phyloP scores from a whole-genome alignment of 2,329 filamentous ascomycete species.

The Cadophora malorum region DNA sequence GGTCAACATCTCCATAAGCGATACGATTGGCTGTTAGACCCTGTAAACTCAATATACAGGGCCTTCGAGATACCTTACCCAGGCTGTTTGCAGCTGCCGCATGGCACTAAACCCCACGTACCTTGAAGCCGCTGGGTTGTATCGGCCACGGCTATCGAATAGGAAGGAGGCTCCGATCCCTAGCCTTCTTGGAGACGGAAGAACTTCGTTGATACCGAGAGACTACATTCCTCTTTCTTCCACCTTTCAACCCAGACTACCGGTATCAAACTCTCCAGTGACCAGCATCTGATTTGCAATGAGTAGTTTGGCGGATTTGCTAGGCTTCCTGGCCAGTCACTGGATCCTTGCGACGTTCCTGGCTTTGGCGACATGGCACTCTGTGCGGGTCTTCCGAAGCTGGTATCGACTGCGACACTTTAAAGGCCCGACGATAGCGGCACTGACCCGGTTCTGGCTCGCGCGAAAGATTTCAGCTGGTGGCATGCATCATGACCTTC shows the following conservation, averaged over 20 bases:
- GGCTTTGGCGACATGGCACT: slow-evolving; percentile 10
- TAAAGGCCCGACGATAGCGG: slow-evolving; percentile 31
- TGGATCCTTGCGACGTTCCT: slow-evolving; percentile 10
- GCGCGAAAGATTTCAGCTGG: slow-evolving; percentile 26
- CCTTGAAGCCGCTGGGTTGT: neutral
- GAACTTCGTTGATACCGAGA: slow-evolving; percentile 5
- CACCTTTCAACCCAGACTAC: slow-evolving; percentile 9
- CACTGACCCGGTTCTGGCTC: slow-evolving; percentile 34
- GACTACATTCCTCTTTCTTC: slow-evolving; percentile 3
- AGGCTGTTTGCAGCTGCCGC: neutral
- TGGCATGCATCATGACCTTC: slow-evolving; percentile 29
- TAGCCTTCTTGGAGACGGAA: slow-evolving; percentile 5
- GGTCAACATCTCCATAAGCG: neutral
- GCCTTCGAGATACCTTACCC: neutral
- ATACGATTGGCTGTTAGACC: slow-evolving; percentile 2
- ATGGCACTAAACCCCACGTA: neutral
- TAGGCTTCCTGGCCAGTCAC: slow-evolving; percentile 3
- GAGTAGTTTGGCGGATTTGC: neutral
- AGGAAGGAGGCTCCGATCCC: slow-evolving; percentile 9
- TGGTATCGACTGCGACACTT: slow-evolving; percentile 34
- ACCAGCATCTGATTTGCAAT: neutral
- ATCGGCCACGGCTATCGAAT: neutral
- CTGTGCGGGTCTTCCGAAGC: slow-evolving; percentile 20
- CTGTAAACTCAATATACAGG: neutral
- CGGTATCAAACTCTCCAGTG: neutral